These are phyloP conservation scores for Lentinula sp. DNA, from an alignment of 768 basidiomycete genomes.

Conservation along the genomic window DNA sequence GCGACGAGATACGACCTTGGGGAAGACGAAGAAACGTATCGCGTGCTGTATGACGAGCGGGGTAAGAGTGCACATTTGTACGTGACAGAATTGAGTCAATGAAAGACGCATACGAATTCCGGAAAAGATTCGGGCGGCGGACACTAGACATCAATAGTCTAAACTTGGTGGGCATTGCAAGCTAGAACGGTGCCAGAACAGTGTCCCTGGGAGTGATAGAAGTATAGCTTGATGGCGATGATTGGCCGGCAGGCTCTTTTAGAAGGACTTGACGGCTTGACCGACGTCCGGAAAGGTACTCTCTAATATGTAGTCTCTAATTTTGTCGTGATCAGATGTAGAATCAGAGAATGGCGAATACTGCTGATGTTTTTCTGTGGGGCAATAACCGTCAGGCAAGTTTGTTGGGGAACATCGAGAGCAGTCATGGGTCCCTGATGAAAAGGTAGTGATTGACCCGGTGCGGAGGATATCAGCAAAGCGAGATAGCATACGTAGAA, in stretches of 20 bases:
- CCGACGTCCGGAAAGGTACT: not conserved
- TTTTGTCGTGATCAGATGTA: not conserved
- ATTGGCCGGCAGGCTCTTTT: too few relatives aligned
- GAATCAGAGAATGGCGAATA: not conserved
- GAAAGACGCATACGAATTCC: not conserved
- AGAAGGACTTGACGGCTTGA: not conserved
- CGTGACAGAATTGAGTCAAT: not conserved
- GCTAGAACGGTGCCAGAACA: not conserved
- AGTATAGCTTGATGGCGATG: not conserved
- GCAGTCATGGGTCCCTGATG: not conserved
- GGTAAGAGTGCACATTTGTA: not conserved
- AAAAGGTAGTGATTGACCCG: not conserved
- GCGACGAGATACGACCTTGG: not conserved
- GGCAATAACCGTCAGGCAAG: not conserved
- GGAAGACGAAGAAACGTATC: not conserved
- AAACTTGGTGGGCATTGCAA: not conserved
- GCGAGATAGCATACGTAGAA: not conserved
- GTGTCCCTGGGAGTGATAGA: not conserved
- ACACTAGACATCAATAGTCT: not conserved
- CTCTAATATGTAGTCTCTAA: not conserved
- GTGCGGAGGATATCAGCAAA: not conserved
- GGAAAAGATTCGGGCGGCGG: not conserved
- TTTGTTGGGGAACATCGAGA: not conserved
- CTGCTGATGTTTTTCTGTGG: not conserved
- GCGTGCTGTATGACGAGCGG: not conserved